Conservation (phyloP, 2,329 filamentous ascomycete genomes). For the Neonectria coccinea region DNA sequence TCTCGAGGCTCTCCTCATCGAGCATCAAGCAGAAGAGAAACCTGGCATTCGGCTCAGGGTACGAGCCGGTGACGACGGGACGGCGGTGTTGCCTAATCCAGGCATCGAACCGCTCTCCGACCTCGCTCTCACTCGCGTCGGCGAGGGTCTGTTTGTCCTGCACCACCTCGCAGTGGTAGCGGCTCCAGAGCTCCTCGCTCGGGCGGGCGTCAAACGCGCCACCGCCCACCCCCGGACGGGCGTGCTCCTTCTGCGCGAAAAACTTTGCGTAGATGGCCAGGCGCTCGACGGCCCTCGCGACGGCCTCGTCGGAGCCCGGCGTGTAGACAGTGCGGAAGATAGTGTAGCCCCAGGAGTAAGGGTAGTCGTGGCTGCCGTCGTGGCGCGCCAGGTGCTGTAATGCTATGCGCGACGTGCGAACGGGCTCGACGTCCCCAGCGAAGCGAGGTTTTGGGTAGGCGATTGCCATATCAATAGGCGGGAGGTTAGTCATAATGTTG, state of each 20-base stretch:
- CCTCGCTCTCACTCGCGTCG: constrained; percentile 26
- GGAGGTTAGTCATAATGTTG: constrained; percentile 24
- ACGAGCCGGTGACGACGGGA: constrained; percentile 4
- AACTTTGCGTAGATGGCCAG: constrained; percentile 31
- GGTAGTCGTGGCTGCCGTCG: constrained; percentile 38
- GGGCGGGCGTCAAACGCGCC: constrained; percentile 25
- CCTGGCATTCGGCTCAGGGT: constrained; percentile 25
- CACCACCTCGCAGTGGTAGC: constrained; percentile 37
- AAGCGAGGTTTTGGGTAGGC: constrained; percentile 31
- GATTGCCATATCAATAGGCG: constrained; percentile 34
- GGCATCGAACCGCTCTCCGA: constrained; percentile 34
- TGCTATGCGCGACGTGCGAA: constrained; percentile 17
- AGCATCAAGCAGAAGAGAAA: constrained; percentile 39
- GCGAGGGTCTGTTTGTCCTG: constrained; percentile 32
- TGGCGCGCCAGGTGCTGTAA: constrained; percentile 31
- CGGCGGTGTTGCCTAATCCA: constrained; percentile 28
- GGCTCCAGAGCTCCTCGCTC: constrained; percentile 34
- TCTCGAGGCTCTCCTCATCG: constrained; percentile 39
- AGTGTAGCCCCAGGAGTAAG: constrained; percentile 41
- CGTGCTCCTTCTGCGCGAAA: constrained; percentile 25
- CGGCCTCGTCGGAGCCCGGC: constrained; percentile 31
- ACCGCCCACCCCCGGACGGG: not conserved
- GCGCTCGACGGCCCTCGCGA: constrained; percentile 32
- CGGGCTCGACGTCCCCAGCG: constrained; percentile 25
- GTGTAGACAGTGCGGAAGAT: constrained; percentile 41